These are phyloP conservation scores for Taiozyma sp. DNA, from an alignment of 1,139 yeast species.

Conservation along the genomic window DNA sequence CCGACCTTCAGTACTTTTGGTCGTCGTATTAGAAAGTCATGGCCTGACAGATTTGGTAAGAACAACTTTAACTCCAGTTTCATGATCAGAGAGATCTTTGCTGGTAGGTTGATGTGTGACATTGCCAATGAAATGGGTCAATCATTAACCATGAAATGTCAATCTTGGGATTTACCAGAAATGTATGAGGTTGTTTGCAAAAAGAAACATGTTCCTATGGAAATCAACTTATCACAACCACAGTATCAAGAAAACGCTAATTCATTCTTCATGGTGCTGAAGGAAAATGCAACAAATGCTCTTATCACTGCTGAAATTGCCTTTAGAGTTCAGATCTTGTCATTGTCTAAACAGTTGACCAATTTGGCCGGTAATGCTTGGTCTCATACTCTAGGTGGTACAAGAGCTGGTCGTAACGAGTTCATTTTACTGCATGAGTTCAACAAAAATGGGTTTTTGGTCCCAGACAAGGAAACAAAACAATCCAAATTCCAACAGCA, in stretches of 20 bases:
- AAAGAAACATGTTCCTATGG: conserved; percentile 56
- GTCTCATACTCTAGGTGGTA: conserved; percentile 93
- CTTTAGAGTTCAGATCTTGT: conserved; percentile 76
- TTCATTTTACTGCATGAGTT: conserved; percentile 91
- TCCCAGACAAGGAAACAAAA: conserved; percentile 79
- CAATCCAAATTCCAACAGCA: conserved; percentile 39
- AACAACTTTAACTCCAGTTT: conserved; percentile 43
- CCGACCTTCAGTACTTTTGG: conserved; percentile 83
- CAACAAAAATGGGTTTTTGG: conserved; percentile 70
- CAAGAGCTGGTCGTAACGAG: conserved; percentile 96
- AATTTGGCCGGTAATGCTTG: conserved; percentile 96
- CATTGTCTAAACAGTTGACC: conserved; percentile 88
- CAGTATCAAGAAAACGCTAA: conserved; percentile 65
- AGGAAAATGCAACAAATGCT: conserved; percentile 69
- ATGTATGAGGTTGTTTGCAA: conserved; percentile 79
- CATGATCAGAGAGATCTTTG: conserved; percentile 61
- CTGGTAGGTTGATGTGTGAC: conserved; percentile 90
- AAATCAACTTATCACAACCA: conserved; percentile 67
- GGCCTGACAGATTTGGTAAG: conserved; percentile 73
- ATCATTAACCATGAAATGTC: conserved; percentile 86
- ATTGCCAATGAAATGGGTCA: conserved; percentile 94
- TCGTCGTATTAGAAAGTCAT: conserved; percentile 63
- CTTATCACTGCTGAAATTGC: conserved; percentile 73
- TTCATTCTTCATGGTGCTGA: conserved; percentile 63
- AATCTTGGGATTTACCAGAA: conserved; percentile 93